Evolutionary conservation across 805 yeast genomes (phyloP), one percentile per base, ranked within the genome.

Genomic region (Lipomyces anomalus): DNA sequence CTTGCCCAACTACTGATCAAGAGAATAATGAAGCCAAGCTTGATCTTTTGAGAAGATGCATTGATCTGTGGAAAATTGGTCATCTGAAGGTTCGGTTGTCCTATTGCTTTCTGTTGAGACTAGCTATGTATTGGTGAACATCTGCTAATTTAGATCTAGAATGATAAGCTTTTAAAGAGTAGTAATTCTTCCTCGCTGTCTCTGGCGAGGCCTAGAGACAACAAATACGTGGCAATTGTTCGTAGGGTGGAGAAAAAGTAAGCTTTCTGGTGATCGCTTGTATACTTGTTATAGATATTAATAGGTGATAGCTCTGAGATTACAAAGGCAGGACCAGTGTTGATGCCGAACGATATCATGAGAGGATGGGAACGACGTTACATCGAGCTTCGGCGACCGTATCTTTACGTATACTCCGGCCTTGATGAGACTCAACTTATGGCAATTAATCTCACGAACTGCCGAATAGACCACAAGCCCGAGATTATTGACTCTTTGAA

Each of bases 301-400:
- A 17, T 17, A 17, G 2, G 21, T 4, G 7, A 7, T 23, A 40
- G 47, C 20, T n/a, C 45, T 4, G 24, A 22, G 16, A 28, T 41
- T n/a, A 38, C 30, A 11, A 48, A 48, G 32, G 35, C 13, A 5
- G 54, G 54, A 22, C 34, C 22, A 21, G 52, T 39, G 5, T 40
- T 33, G 38, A 28, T 42, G 36, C 54, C 54, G 13, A 48, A 48
- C 37, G 44, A 38, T 22, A 44, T 42, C 4, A 50, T 48, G 52
- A 48, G 42, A 23, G 16, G 44, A 4, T 50, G 54, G 54, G 41
- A 28, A 5, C 46, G 45, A 4, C 43, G 53, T 22, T 40, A 42
- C 29, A 29, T 48, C 13, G 54, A 50, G 24, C 45, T 50, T 9
- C 48, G 54, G 6, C 52, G 54, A 37, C 53, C 54, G 17, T 47